Evolutionary conservation across 2,329 filamentous ascomycete species (phyloP), one percentile per base, ranked within the genome.

Genomic region (Beauveria brongniartii): DNA sequence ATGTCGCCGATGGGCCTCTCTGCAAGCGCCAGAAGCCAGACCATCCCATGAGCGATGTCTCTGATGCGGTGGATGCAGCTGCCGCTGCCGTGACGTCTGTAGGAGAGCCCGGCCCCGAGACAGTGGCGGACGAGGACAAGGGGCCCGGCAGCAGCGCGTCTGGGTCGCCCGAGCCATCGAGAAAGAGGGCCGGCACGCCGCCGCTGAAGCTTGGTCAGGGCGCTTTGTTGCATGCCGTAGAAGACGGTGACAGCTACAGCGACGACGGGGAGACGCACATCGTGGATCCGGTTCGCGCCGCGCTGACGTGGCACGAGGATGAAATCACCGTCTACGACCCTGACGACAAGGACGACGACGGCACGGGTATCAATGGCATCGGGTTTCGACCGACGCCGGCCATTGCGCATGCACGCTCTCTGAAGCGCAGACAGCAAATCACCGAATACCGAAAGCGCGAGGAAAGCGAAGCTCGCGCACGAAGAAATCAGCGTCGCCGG

Each of bases 251-350:
- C 20, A 62, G 61, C 24, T 69, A 67, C 22, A 63, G 64, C n/a
- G 68, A 67, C 34, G 55, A 51, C 12, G 70, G 74, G 9, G 75
- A 73, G 14, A 66, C 69, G 14, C 66, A 71, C 47, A 70, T 82
- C 30, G 72, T 77, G 57, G 82, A 85, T 59, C 81, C 82, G 0
- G 68, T 85, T 10, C 78, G 83, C 41, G 83, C 84, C 7, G 79
- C 83, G 3, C 74, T 87, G 57, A 88, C 85, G 1, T 88, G 85
- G 85, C 84, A 84, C 66, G 83, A 87, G 64, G 81, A 87, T 65
- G 85, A 88, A 68, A 88, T 88, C 63, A 88, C 85, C 1, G 77
- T 87, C 30, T 85, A 87, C 69, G 82, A 87, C 65, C 82, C 84
- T 0, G 76, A 84, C 46, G 85, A 88, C 67, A 78, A 82, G 64